A percentile compares a stretch with the other conserved stretches of the same genome.
Evolutionary conservation across 768 basidiomycete species (phyloP).

Genomic region (Hypholoma fasciculare): DNA sequence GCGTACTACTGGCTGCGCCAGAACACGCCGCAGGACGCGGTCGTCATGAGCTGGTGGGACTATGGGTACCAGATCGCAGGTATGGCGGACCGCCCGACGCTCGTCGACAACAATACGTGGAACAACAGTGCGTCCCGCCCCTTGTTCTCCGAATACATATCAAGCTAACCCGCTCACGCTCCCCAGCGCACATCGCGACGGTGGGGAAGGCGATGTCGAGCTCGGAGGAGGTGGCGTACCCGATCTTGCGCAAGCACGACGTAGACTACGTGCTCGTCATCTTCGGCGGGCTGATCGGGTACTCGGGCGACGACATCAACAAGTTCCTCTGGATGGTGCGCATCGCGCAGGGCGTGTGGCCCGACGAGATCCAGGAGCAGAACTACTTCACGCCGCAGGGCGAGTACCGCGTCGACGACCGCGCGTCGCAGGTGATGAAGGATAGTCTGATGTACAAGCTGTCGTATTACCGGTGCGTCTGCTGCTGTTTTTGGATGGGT

Average conservation of each 20-base stretch:
- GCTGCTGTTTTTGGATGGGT: not conserved
- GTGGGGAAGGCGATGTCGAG: constrained; percentile 99
- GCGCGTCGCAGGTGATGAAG: constrained; percentile 85
- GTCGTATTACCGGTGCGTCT: constrained; percentile 84
- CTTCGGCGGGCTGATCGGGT: constrained; percentile 95
- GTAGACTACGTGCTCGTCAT: constrained; percentile 97
- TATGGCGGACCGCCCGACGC: constrained; percentile 94
- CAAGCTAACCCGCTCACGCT: constrained; percentile 3
- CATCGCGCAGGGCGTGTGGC: constrained; percentile 95
- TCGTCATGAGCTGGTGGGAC: constrained; percentile 99
- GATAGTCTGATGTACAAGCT: constrained; percentile 99
- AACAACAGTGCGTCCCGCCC: constrained; percentile 83
- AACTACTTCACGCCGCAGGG: constrained; percentile 92
- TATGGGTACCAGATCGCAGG: constrained; percentile 99
- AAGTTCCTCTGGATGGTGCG: constrained; percentile 99
- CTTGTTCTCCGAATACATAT: constrained; percentile 1
- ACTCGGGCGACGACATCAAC: constrained; percentile 99
- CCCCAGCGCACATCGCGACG: constrained; percentile 91
- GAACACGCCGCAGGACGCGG: constrained; percentile 90
- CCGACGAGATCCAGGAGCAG: constrained; percentile 94
- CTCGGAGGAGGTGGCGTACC: constrained; percentile 92
- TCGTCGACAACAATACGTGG: constrained; percentile 99
- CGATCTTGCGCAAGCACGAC: constrained; percentile 95
- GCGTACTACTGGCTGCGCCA: constrained; percentile 98
- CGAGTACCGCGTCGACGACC: constrained; percentile 91